Percentiles rank a stretch among this genome's conserved stretches.
Conservation (phyloP, 2,329 filamentous ascomycete genomes). For the Capronia americana region DNA sequence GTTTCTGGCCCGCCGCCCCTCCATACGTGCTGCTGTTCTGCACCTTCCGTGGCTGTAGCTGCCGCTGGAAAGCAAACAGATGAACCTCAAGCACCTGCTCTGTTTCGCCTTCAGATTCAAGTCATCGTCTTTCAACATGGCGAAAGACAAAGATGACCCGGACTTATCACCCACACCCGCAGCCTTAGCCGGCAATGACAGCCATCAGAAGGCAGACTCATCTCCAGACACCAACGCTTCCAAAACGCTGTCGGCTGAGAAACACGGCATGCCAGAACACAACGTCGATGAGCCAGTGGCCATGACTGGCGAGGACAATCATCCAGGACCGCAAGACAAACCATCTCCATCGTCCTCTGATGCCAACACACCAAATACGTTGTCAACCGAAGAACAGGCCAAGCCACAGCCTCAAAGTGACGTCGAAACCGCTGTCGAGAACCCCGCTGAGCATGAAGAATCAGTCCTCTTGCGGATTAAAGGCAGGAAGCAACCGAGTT, state of each 20-base stretch:
- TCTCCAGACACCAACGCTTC: not conserved
- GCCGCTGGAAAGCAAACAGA: not conserved
- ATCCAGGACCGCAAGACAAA: not conserved
- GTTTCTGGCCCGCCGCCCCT: slow-evolving; percentile 3
- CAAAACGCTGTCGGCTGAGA: not conserved
- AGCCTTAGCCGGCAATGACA: not conserved
- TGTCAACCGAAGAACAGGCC: not conserved
- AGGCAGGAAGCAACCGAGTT: not conserved
- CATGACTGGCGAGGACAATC: not conserved
- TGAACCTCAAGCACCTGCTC: slow-evolving; percentile 6
- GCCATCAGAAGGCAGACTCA: not conserved
- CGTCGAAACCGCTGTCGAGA: not conserved
- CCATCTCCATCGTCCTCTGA: not conserved
- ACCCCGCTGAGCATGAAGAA: not conserved
- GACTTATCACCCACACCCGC: not conserved
- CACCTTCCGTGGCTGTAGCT: slow-evolving; percentile 9
- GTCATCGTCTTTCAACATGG: slow-evolving; percentile 6
- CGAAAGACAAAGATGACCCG: slow-evolving; percentile 12
- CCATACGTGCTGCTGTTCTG: not conserved
- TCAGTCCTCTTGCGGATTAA: not conserved
- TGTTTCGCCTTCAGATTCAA: slow-evolving; percentile 1
- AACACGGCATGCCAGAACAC: not conserved
- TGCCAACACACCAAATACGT: slow-evolving; percentile 5
- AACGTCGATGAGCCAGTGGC: not conserved
- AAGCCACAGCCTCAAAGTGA: slow-evolving; percentile 1